Conservation (phyloP, 2,329 filamentous ascomycete genomes). For the Cercospora brassicicola region DNA sequence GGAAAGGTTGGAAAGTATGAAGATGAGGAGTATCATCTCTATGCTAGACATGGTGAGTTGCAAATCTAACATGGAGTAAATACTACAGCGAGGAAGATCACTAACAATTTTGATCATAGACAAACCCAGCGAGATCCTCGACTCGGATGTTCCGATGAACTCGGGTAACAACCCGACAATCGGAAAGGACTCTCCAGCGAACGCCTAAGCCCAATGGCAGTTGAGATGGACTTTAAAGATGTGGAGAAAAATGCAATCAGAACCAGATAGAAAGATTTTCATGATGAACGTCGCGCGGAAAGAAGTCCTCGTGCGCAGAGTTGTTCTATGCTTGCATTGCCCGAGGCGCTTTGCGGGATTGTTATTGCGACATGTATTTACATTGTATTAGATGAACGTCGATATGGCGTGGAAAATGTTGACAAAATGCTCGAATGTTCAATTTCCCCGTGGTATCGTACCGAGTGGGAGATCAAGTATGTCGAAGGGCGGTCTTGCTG, state of each 20-base stretch:
- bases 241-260: not conserved
- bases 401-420: not conserved
- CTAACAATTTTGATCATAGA: constrained; percentile 17
- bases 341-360: not conserved
- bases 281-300: not conserved
- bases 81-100: too few species aligned
- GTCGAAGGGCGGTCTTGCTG: not conserved
- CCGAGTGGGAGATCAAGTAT: not conserved
- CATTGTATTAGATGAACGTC: not conserved
- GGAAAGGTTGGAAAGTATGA: constrained; percentile 53
- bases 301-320: not conserved
- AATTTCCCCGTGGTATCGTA: too few species aligned
- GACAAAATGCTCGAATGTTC: not conserved
- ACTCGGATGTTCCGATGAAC: constrained; percentile 18
- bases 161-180: constrained; percentile 25
- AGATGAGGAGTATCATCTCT: constrained; percentile 53
- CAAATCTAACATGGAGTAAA: too few species aligned
- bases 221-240: not conserved
- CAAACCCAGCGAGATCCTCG: constrained; percentile 26
- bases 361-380: not conserved
- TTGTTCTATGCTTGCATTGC: not conserved
- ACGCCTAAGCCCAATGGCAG: constrained; percentile 12
- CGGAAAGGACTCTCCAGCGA: constrained; percentile 25
- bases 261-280: not conserved
- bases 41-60: constrained; percentile 52